A percentile compares a stretch with the other conserved stretches of the same genome.
Conservation (phyloP, 2,329 filamentous ascomycete genomes). For the Fusarium oligoseptatum region DNA sequence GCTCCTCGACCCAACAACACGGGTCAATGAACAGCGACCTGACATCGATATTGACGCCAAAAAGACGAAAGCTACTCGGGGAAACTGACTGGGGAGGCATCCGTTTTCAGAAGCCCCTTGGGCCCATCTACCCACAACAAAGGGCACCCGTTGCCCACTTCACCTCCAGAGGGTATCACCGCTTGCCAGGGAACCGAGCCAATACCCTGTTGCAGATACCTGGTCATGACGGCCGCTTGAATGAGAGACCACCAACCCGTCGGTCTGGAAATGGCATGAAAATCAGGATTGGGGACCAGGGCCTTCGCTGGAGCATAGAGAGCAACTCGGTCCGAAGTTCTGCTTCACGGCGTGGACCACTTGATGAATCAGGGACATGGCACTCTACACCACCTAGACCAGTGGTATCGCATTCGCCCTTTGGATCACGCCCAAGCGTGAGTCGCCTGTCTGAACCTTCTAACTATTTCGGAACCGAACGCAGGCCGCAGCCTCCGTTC, state of each 20-base stretch:
- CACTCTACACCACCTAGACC: background rate
- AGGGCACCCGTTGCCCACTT: conserved; percentile 2
- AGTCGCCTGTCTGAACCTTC: background rate
- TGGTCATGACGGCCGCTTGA: background rate
- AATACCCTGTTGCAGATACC: background rate
- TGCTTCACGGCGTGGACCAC: conserved; percentile 3
- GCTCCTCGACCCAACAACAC: background rate
- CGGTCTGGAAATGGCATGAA: conserved; percentile 30
- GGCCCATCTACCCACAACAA: conserved; percentile 36
- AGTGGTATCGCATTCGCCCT: background rate
- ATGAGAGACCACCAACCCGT: background rate
- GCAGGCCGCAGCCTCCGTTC: background rate
- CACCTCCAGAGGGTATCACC: background rate
- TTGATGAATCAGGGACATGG: background rate
- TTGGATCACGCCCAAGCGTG: background rate
- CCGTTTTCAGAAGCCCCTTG: conserved; percentile 48
- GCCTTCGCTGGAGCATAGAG: conserved; percentile 47
- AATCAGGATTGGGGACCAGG: conserved; percentile 47
- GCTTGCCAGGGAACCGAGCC: background rate
- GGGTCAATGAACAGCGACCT: background rate
- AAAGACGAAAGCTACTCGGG: conserved; percentile 44
- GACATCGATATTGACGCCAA: conserved; percentile 39
- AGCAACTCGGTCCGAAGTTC: conserved; percentile 46
- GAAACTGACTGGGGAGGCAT: conserved; percentile 51
- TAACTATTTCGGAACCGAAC: no score